Evolutionary conservation across 164 flowering plant genomes (phyloP), one percentile per base, ranked within the genome.

Genomic region (Vitis riparia): DNA sequence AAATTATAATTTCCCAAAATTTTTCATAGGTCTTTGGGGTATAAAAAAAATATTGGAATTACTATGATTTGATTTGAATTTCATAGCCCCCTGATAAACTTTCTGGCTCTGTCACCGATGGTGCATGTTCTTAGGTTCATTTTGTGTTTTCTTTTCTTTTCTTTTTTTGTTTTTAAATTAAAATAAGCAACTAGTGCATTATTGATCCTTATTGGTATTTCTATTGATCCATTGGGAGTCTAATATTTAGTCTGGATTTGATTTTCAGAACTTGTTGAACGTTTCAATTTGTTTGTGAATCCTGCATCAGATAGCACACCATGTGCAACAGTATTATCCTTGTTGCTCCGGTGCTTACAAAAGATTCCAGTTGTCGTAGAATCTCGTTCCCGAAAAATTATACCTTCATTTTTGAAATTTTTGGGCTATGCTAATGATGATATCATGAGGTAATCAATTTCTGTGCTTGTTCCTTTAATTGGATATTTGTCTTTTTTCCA

Each of bases 331-430:
- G 77, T 92, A 16, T 75, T 96, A 51, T 77, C 91, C 50, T 72
- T 81, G 73, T 75, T 96, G 91, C 87, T 96, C 68, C 90, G 84
- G 76, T 69, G 91, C 47, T 72, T 92, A 67, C 97, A 93, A 74
- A 91, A 75, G 69, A 77, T 87, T 71, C 84, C 89, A 11, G 59
- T 74, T 30, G 64, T 87, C 53, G 78, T 81, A 58, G 92, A 91
- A 65, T 80, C 95, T 71, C 88, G 76, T 29, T 85, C 93, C 72
- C 86, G 76, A 13, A 83, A 83, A 63, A 74, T 96, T 37, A 27
- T 89, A 5, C 91, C 88, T 73, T 70, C 93, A 72, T 93, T 93
- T 73, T 79, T 96, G 53, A 85, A 80, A 73, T 91, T 91, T 73
- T 69, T 96, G 80, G 99, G 98, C 51, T 93, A 89, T 76, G 51